Evolutionary conservation across 768 basidiomycete species (phyloP).

Genomic region (Mycena leptocephala): DNA sequence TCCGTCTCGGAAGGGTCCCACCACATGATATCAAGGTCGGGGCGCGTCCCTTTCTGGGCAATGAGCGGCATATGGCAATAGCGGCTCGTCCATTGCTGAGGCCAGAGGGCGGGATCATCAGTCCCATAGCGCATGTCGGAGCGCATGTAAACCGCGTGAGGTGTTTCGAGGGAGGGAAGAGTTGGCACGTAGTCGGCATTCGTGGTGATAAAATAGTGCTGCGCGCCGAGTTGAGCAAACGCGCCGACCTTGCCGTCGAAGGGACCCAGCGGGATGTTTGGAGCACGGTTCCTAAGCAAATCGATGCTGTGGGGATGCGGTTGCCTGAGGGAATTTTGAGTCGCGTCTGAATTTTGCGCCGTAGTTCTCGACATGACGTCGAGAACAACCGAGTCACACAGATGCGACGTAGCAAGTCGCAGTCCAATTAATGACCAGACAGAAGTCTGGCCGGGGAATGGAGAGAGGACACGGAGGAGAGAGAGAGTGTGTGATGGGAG

Average conservation of each 20-base stretch:
- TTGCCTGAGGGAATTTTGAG: too few species aligned
- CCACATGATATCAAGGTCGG: slow-evolving; percentile 1
- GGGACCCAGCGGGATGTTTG: neutral
- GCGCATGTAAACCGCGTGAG: neutral
- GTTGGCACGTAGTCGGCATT: neutral
- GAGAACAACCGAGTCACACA: too few species aligned
- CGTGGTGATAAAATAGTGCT: neutral
- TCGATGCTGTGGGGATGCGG: too few species aligned
- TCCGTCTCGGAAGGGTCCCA: slow-evolving; percentile 2
- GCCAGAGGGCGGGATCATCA: slow-evolving; percentile 13
- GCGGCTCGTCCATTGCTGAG: neutral
- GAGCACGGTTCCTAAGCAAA: neutral
- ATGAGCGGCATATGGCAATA: neutral
- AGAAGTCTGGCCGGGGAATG: too few species aligned
- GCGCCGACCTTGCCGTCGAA: neutral
- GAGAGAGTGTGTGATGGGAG: too few species aligned
- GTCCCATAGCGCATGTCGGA: neutral
- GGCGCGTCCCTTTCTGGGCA: neutral
- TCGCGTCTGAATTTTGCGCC: too few species aligned
- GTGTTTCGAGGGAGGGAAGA: neutral
- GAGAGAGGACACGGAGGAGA: too few species aligned
- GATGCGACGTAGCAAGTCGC: too few species aligned
- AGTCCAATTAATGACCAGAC: too few species aligned
- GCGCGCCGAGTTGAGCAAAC: neutral
- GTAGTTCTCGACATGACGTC: too few species aligned